phyloP scores from a whole-genome alignment of 2,329 filamentous ascomycete species.

The Alternaria longipes region DNA sequence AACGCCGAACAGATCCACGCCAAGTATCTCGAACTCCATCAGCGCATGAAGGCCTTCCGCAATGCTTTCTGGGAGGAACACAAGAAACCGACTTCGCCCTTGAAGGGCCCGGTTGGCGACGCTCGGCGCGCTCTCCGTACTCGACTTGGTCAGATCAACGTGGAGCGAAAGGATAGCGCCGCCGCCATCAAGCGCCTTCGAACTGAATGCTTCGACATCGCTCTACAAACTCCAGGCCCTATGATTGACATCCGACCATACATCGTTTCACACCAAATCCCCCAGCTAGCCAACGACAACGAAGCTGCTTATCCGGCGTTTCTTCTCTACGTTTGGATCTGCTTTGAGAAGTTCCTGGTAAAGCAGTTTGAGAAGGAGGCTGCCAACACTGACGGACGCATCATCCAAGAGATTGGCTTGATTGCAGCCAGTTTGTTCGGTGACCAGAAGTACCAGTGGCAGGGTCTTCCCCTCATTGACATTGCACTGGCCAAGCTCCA shows the following conservation, averaged over 20 bases:
- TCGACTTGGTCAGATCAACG: conserved; percentile 48
- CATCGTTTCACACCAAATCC: conserved; percentile 47
- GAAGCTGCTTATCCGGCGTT: conserved; percentile 56
- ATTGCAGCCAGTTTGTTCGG: conserved; percentile 79
- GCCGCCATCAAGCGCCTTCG: conserved; percentile 41
- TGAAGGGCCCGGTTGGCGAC: conserved; percentile 44
- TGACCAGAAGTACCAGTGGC: conserved; percentile 71
- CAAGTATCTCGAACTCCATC: conserved; percentile 48
- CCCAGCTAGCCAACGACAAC: conserved; percentile 36
- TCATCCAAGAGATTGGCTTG: conserved; percentile 81
- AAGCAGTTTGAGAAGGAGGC: conserved; percentile 63
- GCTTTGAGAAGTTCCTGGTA: conserved; percentile 77
- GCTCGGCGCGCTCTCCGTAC: conserved; percentile 44
- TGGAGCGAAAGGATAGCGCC: conserved; percentile 38
- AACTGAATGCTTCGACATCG: conserved; percentile 39
- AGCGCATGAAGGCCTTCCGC: conserved; percentile 50
- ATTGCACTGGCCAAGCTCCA: conserved; percentile 89
- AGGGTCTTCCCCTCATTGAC: conserved; percentile 75
- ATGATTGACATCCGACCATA: conserved; percentile 49
- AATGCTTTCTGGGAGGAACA: conserved; percentile 38
- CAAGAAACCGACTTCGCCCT: conserved; percentile 34
- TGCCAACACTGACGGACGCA: conserved; percentile 48
- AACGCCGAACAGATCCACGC: conserved; percentile 43
- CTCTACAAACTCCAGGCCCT: conserved; percentile 35
- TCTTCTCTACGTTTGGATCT: conserved; percentile 75